A percentile compares a stretch with the other conserved stretches of the same genome.
Evolutionary conservation across 1,139 yeast species (phyloP).

Genomic region (Diutina mesorugosa): DNA sequence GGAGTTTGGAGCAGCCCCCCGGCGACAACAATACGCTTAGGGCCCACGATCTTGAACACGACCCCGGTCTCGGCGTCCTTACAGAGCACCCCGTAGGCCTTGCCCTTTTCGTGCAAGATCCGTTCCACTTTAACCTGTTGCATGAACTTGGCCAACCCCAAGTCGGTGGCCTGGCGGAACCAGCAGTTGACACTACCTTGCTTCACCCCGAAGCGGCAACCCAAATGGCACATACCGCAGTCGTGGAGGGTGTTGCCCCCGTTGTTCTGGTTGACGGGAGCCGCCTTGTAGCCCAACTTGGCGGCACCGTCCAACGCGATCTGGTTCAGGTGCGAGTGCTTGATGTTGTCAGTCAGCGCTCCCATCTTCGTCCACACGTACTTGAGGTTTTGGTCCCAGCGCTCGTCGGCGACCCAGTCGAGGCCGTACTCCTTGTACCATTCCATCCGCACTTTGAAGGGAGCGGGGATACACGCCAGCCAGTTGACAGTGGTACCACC

Average conservation of each 20-base stretch:
- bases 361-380: conserved; percentile 43
- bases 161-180: conserved; percentile 36
- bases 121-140: conserved; percentile 31
- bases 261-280: conserved; percentile 34
- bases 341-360: conserved; percentile 21
- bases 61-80: conserved; percentile 16
- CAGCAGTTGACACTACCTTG: conserved; percentile 42
- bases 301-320: conserved; percentile 31
- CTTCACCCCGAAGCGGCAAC: conserved; percentile 40
- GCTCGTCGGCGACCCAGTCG: conserved; percentile 33
- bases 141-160: conserved; percentile 33
- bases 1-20: conserved; percentile 47
- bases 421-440: conserved; percentile 39
- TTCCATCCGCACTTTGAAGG: conserved; percentile 40
- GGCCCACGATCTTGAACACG: conserved; percentile 27
- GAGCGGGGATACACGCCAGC: conserved; percentile 46
- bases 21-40: conserved; percentile 32
- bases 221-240: conserved; percentile 41
- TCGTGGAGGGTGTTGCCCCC: conserved; percentile 32
- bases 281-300: conserved; percentile 33
- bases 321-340: conserved; percentile 36
- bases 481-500: conserved; percentile 54
- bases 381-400: conserved; percentile 33
- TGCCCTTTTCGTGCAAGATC: conserved; percentile 27
- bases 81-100: conserved; percentile 33